Percentiles rank a stretch among this genome's conserved stretches.
phyloP scores from a whole-genome alignment of 305 asterid genomes.

The Fraxinus albicans region DNA sequence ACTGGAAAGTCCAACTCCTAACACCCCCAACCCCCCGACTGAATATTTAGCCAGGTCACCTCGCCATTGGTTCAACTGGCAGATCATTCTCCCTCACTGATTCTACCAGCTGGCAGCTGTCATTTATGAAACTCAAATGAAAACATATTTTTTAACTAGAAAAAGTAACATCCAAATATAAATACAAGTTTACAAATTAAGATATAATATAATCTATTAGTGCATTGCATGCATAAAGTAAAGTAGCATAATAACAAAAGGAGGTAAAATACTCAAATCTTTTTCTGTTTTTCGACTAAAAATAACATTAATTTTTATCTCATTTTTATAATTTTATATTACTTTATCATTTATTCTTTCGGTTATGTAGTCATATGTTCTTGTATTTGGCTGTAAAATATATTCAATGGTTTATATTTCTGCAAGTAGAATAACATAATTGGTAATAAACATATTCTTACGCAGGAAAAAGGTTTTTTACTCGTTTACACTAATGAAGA shows the following conservation, averaged over 20 bases:
- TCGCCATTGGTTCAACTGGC: not conserved
- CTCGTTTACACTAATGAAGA: not conserved
- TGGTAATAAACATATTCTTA: not conserved
- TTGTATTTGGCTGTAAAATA: not conserved
- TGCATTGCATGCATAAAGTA: not conserved
- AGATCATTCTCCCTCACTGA: not conserved
- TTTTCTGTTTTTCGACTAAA: not conserved
- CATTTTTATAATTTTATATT: not conserved
- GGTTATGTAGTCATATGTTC: too few relatives aligned
- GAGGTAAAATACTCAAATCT: not conserved
- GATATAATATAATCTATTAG: not conserved
- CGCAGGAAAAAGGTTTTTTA: not conserved
- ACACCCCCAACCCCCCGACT: not conserved
- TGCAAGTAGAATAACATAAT: not conserved
- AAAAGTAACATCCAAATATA: not conserved
- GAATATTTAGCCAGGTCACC: not conserved
- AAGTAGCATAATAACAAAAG: not conserved
- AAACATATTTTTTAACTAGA: not conserved
- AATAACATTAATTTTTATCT: not conserved
- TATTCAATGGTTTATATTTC: not conserved
- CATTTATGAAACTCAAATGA: not conserved
- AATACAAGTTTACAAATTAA: not conserved
- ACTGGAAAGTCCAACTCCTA: not conserved
- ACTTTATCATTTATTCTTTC: not conserved
- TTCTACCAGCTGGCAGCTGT: not conserved